phyloP scores from a whole-genome alignment of 768 basidiomycete species.

The Tylopilus vinaceipallidus region DNA sequence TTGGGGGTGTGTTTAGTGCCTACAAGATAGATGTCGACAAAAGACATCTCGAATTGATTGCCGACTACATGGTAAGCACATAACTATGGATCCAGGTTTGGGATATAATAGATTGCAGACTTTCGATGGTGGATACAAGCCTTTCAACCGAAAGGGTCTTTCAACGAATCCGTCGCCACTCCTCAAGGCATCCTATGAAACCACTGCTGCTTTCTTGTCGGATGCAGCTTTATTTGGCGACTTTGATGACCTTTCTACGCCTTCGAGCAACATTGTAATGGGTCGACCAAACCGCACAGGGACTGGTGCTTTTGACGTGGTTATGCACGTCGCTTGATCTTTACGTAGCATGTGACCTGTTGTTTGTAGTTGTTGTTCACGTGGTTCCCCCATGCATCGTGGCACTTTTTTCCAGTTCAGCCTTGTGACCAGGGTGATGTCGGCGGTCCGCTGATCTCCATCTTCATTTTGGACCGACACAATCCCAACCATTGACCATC shows the following conservation, averaged over 20 bases:
- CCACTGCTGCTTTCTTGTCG: slow-evolving; percentile 88
- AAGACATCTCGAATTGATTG: slow-evolving; percentile 93
- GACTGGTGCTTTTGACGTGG: slow-evolving; percentile 92
- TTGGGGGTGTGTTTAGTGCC: slow-evolving; percentile 87
- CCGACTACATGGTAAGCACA: slow-evolving; percentile 92
- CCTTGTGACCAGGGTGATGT: slow-evolving; percentile 27
- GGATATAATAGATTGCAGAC: slow-evolving; percentile 53
- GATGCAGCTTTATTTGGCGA: slow-evolving; percentile 95
- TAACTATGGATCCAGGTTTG: background rate
- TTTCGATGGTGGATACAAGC: slow-evolving; percentile 96
- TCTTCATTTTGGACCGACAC: slow-evolving; percentile 8
- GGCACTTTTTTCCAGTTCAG: slow-evolving; percentile 18
- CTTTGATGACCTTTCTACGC: slow-evolving; percentile 88
- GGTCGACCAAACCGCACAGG: slow-evolving; percentile 87
- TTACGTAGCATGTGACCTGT: slow-evolving; percentile 13
- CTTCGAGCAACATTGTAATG: slow-evolving; percentile 89
- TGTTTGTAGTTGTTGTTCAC: slow-evolving; percentile 25
- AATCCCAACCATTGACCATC: slow-evolving; percentile 9
- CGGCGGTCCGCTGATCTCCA: slow-evolving; percentile 23
- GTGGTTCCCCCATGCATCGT: slow-evolving; percentile 2
- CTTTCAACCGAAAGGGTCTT: slow-evolving; percentile 96
- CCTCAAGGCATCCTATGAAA: slow-evolving; percentile 97
- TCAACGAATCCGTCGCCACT: slow-evolving; percentile 92
- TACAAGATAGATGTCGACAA: slow-evolving; percentile 96
- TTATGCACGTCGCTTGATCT: slow-evolving; percentile 43